Percentiles rank a stretch among this genome's conserved stretches.
Conservation (phyloP, 164 flowering plant genomes). For the Nymphaea colorata region DNA sequence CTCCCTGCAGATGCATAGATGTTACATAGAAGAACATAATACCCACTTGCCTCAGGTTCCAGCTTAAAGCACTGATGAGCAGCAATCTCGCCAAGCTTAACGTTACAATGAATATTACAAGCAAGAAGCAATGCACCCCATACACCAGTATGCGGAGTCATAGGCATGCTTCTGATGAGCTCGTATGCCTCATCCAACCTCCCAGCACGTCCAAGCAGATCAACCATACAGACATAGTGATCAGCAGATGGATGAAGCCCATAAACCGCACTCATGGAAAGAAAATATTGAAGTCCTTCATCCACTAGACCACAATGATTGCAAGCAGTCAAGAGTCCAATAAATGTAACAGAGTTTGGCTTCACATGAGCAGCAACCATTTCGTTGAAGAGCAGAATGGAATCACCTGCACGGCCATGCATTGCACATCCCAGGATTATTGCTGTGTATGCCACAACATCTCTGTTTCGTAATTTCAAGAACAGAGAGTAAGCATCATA, state of each 20-base stretch:
- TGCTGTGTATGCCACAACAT: conserved; percentile 33
- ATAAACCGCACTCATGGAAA: conserved; percentile 16
- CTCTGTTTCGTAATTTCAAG: conserved; percentile 17
- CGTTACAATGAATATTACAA: conserved; percentile 29
- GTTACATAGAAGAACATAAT: conserved; percentile 25
- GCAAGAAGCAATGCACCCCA: conserved; percentile 47
- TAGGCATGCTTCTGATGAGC: conserved; percentile 32
- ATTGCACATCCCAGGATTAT: conserved; percentile 40
- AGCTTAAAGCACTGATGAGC: conserved; percentile 23
- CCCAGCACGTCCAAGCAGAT: conserved; percentile 36
- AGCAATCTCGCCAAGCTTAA: conserved; percentile 37
- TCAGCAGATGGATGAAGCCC: conserved; percentile 26
- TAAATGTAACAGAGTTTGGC: conserved; percentile 29
- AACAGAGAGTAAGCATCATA: conserved; percentile 28
- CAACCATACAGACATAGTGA: conserved; percentile 41
- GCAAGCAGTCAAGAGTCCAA: conserved; percentile 34
- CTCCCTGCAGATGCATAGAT: conserved; percentile 33
- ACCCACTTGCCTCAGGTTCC: conserved; percentile 29
- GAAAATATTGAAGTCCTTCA: conserved; percentile 28
- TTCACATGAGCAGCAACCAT: conserved; percentile 21
- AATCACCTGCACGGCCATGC: conserved; percentile 25
- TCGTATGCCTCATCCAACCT: conserved; percentile 24
- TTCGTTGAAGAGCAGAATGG: conserved; percentile 27
- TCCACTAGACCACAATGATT: conserved; percentile 38
- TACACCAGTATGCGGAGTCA: conserved; percentile 30